Base-by-base conservation (phyloP, 805 yeast species). In the Brettanomyces nanus region DNA sequence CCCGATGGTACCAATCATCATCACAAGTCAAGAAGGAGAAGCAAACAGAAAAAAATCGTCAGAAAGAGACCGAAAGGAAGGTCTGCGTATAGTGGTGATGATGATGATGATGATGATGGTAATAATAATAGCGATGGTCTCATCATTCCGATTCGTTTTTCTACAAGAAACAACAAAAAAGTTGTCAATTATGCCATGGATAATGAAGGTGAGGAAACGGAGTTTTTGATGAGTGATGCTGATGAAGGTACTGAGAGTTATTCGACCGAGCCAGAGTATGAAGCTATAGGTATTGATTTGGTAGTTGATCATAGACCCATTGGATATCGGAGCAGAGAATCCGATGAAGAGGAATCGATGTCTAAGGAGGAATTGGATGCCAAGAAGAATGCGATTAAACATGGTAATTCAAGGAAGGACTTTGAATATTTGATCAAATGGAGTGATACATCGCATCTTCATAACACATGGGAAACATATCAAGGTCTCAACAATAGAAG, bases 391-490 rank as follows among this genome's bases (percentile, higher is more conserved):
- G 26, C 35, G 7, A 35, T 42, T 7, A 36, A 40, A 5, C 47
- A 53, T 35, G 63, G 64, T 25, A 60, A 59, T 42, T 80, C 85
- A 30, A 81, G 80, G 48, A 63, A 64, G 36, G 77, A 74, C 42
- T 80, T 68, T 51, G 74, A 72, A 46, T 70, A 75, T 54, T 58
- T 69, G 48, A 72, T 92, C 49, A 92, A 92, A 62, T 92, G 99
- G 98, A 68, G 73, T 15, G 85, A 75, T 38, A 68, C 77, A 44
- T 84, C 97, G 11, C 97, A 92, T 63, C 67, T 92, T 44, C 99
- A 92, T 62, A 92, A 90, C 58, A 80, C 95, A 0, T 92, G 97
- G 97, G 95, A 89, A 56, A 57, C 73, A 2, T 87, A 81, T 61
- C 62, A 59, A 10, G 58, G 62, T 3, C 53, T 80, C 36, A 71